phyloP scores from a whole-genome alignment of 2,329 filamentous ascomycete genomes.

The Sarocladiaceae sp. region DNA sequence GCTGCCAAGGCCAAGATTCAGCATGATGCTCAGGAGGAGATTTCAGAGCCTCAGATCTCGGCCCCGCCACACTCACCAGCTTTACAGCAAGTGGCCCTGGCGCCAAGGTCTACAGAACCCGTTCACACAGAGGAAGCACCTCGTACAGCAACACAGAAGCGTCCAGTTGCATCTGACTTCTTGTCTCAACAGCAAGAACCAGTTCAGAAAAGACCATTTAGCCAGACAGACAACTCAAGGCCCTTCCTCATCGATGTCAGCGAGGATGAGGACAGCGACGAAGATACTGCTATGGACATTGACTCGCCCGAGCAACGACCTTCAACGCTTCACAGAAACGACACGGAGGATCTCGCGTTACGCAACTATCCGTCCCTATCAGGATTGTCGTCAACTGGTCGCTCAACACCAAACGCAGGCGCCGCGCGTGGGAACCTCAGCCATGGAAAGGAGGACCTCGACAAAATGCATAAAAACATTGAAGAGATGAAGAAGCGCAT shows the following conservation, averaged over 20 bases:
- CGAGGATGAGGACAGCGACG: slow-evolving; percentile 60
- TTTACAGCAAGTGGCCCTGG: slow-evolving; percentile 10
- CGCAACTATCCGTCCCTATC: slow-evolving; percentile 25
- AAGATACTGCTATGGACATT: slow-evolving; percentile 62
- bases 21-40: no score
- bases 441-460: slow-evolving; percentile 34
- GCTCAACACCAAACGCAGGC: slow-evolving; percentile 20
- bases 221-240: slow-evolving; percentile 50
- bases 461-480: slow-evolving; percentile 51
- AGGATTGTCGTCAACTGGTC: slow-evolving; percentile 40
- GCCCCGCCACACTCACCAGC: not conserved
- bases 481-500: slow-evolving; percentile 54
- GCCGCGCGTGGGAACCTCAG: slow-evolving; percentile 24
- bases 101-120: slow-evolving; percentile 14
- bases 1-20: not conserved
- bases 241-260: slow-evolving; percentile 79
- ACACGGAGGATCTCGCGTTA: not conserved
- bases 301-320: slow-evolving; percentile 44
- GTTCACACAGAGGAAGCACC: slow-evolving; percentile 9
- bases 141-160: slow-evolving; percentile 24
- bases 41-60: no score
- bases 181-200: slow-evolving; percentile 44
- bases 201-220: slow-evolving; percentile 54
- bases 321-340: not conserved
- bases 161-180: slow-evolving; percentile 61